phyloP scores from a whole-genome alignment of 164 flowering plant genomes.

The Liriodendron chinense region DNA sequence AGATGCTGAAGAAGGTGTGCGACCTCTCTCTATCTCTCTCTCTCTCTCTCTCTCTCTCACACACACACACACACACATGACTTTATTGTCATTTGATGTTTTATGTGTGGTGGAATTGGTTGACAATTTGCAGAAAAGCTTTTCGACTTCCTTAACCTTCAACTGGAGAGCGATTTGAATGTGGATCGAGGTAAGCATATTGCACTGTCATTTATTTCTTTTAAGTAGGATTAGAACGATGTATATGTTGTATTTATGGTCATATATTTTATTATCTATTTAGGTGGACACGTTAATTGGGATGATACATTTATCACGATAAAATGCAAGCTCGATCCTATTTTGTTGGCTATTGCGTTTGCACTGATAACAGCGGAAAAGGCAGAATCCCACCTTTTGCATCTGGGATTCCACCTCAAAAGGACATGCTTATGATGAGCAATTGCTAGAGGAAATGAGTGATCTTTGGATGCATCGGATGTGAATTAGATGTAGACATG shows the following conservation, averaged over 20 bases:
- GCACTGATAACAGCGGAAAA: neutral
- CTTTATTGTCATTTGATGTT: neutral
- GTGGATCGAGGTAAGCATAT: slow-evolving; percentile 56
- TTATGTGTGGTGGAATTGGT: neutral
- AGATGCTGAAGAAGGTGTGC: slow-evolving; percentile 85
- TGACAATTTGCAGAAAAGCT: slow-evolving; percentile 58
- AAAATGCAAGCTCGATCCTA: neutral
- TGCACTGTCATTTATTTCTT: slow-evolving; percentile 1
- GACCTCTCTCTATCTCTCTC: neutral
- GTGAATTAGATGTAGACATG: neutral
- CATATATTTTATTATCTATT: neutral
- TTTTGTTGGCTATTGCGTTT: neutral
- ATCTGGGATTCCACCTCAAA: neutral
- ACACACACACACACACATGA: too few relatives aligned
- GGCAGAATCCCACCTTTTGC: neutral
- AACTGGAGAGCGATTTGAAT: slow-evolving; percentile 61
- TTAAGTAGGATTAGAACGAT: neutral
- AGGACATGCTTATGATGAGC: neutral
- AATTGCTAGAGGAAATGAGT: neutral
- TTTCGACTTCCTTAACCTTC: slow-evolving; percentile 66
- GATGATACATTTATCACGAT: neutral
- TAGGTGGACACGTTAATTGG: neutral
- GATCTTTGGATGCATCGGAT: neutral
- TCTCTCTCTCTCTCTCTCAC: neutral
- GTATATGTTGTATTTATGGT: neutral